Percentiles rank a stretch among this genome's conserved stretches.
These are phyloP conservation scores for Geranomyces variabilis DNA, from an alignment of 192 early-diverging fungal species.

Conservation along the genomic window DNA sequence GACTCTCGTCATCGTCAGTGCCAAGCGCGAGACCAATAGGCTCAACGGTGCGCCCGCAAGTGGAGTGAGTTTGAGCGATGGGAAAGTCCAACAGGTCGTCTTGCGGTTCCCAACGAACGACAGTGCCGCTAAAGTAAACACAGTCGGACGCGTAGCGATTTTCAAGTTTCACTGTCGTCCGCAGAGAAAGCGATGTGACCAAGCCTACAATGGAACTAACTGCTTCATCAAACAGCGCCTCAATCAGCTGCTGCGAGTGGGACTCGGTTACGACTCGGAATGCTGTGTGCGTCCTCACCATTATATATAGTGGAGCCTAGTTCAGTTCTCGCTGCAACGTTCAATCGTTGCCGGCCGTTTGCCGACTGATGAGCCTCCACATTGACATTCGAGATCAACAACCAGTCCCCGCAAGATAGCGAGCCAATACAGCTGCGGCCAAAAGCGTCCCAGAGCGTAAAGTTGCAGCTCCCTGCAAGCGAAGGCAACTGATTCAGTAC, in stretches of 20 bases:
- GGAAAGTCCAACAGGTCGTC: neutral
- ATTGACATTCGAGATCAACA: slow-evolving; percentile 6
- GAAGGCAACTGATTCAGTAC: no score
- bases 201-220: neutral
- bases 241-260: neutral
- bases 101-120: neutral
- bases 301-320: slow-evolving; percentile 17
- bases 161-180: neutral
- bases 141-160: neutral
- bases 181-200: slow-evolving; percentile 3
- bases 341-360: neutral
- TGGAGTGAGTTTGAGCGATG: neutral
- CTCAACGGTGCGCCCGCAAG: neutral
- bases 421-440: neutral
- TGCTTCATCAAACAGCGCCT: neutral
- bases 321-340: slow-evolving; percentile 7
- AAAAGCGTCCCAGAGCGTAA: slow-evolving; percentile 24
- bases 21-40: neutral
- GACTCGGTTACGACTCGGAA: neutral
- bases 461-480: slow-evolving; percentile 1
- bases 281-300: slow-evolving; percentile 4
- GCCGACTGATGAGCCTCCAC: neutral
- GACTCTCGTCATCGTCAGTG: neutral
- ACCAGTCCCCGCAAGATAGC: slow-evolving; percentile 4
- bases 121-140: neutral